Evolutionary conservation across 495 filamentous ascomycete species (phyloP), one percentile per base, ranked within the genome.

Genomic region (Aspergillus saccharolyticus): DNA sequence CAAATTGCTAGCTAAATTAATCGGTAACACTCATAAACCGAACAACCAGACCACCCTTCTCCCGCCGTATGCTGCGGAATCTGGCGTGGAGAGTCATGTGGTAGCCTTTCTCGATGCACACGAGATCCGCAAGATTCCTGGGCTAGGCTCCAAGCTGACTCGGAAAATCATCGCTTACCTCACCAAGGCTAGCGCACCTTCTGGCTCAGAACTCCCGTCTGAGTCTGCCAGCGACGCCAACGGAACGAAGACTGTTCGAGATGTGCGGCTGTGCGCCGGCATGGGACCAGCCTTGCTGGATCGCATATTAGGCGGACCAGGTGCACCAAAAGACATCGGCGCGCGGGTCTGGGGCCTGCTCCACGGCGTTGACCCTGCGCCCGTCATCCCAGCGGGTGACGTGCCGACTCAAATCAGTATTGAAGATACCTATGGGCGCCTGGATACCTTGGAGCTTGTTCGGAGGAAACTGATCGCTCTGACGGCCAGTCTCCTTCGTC

Each of bases 391-490:
- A 58, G 88, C 85, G 1, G 81, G 83, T 61, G 83, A 83, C 42
- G 69, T 96, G 15, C 93, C 93, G 0, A 84, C 83, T 14, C 91
- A 96, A 68, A 96, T 97, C 67, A 92, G 89, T 70, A 95, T 97
- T 58, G 93, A 97, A 66, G 90, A 97, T 67, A 89, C 89, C 5
- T 97, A 94, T 66, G 76, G 78, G 48, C 81, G 83, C 1, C 75
- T 96, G 1, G 80, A 85, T 60, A 82, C 77, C 0, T 58, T 86
- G 44, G 68, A 81, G 2, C 78, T 85, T 46, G 82, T 90, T 2
- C 74, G 72, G n/a, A 77, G 78, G 44, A 87, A 91, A 63, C 76
- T 97, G 19, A 63, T 67, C 0, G 70, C 79, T 20, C 73, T 97
- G 0, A 71, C 85, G 0, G 70, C 66, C 1, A 95, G 89, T 62